phyloP scores from a whole-genome alignment of 441 rosid genomes.

The Bruguiera hainesii region DNA sequence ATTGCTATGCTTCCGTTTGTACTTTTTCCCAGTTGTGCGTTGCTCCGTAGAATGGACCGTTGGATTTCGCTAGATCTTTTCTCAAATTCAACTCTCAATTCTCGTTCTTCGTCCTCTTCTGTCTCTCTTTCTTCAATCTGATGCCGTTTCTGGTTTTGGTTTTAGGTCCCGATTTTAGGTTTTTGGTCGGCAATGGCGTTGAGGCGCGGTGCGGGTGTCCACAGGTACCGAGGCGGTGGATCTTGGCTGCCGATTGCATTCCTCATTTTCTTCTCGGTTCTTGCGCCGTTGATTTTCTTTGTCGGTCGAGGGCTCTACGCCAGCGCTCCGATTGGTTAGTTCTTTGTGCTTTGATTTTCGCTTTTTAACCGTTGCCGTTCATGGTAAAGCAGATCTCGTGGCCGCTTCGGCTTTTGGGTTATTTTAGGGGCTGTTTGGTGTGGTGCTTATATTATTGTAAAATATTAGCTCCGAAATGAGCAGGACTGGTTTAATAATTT shows the following conservation, averaged over 20 bases:
- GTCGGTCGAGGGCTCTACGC: conserved; percentile 56
- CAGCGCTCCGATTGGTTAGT: conserved; percentile 46
- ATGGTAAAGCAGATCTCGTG: neutral
- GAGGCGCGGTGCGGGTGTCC: conserved; percentile 51
- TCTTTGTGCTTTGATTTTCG: neutral
- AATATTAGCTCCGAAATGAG: too few species aligned
- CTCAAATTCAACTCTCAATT: conserved; percentile 8
- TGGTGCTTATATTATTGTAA: too few species aligned
- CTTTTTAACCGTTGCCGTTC: neutral
- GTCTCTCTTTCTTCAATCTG: neutral
- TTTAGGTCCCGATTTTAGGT: conserved; percentile 14
- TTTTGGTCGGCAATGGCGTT: conserved; percentile 59
- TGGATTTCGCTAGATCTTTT: conserved; percentile 30
- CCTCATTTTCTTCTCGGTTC: conserved; percentile 50
- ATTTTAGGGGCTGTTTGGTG: too few species aligned
- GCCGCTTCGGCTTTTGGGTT: neutral
- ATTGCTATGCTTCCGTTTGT: too few species aligned
- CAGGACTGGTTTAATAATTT: too few species aligned
- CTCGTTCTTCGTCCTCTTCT: neutral
- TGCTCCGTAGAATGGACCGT: neutral
- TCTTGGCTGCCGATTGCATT: conserved; percentile 49
- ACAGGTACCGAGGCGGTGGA: conserved; percentile 46
- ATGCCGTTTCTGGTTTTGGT: neutral
- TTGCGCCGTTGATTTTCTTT: conserved; percentile 66
- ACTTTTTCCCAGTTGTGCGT: too few species aligned